Base-by-base conservation (phyloP, 306 rosid species). In the Myrica gale region DNA sequence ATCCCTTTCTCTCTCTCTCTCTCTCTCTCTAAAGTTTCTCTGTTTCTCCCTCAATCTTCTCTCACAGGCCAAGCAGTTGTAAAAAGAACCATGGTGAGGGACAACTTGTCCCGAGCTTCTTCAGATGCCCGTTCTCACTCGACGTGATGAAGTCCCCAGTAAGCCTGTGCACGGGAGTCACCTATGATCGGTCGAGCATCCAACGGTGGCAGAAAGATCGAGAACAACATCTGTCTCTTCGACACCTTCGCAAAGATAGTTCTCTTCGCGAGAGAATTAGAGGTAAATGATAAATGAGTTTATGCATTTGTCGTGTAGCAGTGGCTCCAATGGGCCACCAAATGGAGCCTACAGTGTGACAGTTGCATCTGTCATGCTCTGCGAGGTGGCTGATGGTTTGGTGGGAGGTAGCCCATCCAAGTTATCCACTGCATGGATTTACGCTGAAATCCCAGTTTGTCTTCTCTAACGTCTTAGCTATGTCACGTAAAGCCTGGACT, bases 61-160 rank as follows among this genome's bases (percentile, higher is more conserved):
- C 12, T 48, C 52, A 9, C 52, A 3, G 4, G 5, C 5, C 52
- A 48, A 48, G 4, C 52, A 13, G 52, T 13, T 3, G 4, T 48
- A 48, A 48, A 48, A 48, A 4, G 12, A 39, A 50, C 76, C 67
- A 88, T 90, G 98, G 90, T 85, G 26, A 90, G 85, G 74, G 98
- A 92, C 77, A 93, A 90, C 71, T 84, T 89, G 6, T 92, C 50
- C 97, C 97, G 10, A 92, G 84, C 81, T 84, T 90, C 52, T 95
- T 95, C 84, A 78, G 91, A 51, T 95, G 99, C 26, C 97, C 99
- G 3, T 92, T 95, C 21, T 89, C 97, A 0, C 87, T 92, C 0
- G 99, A 95, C 73, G 87, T 95, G 21, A 95, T 95, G 97, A 88
- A 84, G 74, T 95, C 97, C 68, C 97, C 99, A 6, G 99, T 95